These are phyloP conservation scores for Aspergillus intermedius DNA, from an alignment of 2,329 filamentous ascomycete species.

Conservation along the genomic window DNA sequence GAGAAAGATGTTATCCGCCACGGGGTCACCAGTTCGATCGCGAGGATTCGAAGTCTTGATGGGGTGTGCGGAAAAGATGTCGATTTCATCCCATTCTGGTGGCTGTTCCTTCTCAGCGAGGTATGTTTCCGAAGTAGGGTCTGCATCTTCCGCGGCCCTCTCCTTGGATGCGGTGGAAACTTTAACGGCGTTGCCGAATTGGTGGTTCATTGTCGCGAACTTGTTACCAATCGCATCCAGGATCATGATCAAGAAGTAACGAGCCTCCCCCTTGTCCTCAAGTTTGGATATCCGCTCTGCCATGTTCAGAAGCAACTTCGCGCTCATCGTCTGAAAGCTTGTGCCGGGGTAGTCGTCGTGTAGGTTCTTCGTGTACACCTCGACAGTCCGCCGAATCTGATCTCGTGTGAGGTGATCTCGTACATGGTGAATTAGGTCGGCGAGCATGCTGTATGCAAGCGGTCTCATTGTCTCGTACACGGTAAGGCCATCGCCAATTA, in stretches of 20 bases:
- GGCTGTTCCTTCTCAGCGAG: constrained; percentile 72
- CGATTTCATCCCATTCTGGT: constrained; percentile 95
- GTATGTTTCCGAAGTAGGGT: constrained; percentile 67
- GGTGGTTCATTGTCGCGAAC: constrained; percentile 94
- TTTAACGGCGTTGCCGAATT: constrained; percentile 92
- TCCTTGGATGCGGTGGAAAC: constrained; percentile 79
- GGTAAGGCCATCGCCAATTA: constrained; percentile 92
- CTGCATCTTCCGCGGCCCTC: constrained; percentile 63
- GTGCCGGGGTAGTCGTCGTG: constrained; percentile 95
- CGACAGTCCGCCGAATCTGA: constrained; percentile 91
- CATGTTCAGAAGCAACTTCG: constrained; percentile 94
- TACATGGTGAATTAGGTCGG: constrained; percentile 95
- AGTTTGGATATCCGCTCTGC: constrained; percentile 95
- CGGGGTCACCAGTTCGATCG: constrained; percentile 81
- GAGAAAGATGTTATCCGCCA: constrained; percentile 94
- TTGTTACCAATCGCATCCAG: constrained; percentile 97
- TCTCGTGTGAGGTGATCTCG: constrained; percentile 79
- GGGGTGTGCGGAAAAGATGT: constrained; percentile 92
- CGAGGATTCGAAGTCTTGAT: constrained; percentile 92
- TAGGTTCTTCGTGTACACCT: constrained; percentile 93
- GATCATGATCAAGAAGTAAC: constrained; percentile 95
- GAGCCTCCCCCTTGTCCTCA: constrained; percentile 85
- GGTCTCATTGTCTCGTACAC: constrained; percentile 96
- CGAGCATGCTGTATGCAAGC: constrained; percentile 95
- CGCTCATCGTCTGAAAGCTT: constrained; percentile 99